Conservation (phyloP, 148 eudicot species). For the Cornus suecica region DNA sequence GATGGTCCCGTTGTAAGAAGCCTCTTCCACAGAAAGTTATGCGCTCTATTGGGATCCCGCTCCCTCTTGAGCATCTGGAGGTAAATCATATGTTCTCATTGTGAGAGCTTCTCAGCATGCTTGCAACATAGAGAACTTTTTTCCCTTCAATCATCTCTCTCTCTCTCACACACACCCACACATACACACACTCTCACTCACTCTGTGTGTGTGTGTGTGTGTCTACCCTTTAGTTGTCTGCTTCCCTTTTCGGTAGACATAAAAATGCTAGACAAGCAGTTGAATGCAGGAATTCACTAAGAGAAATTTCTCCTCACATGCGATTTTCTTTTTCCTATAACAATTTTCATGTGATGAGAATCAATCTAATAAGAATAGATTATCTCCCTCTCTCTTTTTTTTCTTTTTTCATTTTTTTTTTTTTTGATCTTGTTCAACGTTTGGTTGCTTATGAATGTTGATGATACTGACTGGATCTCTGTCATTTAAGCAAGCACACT, state of each 20-base stretch:
- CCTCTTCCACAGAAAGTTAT: slow-evolving; percentile 73
- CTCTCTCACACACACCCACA: not conserved
- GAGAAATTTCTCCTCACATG: not conserved
- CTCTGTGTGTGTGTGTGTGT: too few species aligned
- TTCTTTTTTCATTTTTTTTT: too few species aligned
- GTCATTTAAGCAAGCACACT: not conserved
- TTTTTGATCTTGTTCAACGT: not conserved
- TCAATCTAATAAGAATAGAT: not conserved
- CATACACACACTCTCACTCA: too few species aligned
- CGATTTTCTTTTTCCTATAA: too few species aligned
- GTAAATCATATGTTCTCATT: slow-evolving; percentile 30
- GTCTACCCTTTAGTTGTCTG: too few species aligned
- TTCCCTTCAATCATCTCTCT: not conserved
- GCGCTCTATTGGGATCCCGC: slow-evolving; percentile 75
- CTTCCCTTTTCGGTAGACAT: too few species aligned
- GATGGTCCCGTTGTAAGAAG: slow-evolving; percentile 90
- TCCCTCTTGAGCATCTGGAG: slow-evolving; percentile 84
- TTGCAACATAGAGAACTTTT: not conserved
- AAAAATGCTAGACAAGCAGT: not conserved
- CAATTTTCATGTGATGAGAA: not conserved
- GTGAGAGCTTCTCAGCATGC: not conserved
- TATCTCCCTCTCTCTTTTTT: not conserved
- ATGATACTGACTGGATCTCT: not conserved
- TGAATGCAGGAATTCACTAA: not conserved
- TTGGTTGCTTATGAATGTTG: not conserved